These are phyloP conservation scores for Blastomyces percursus DNA, from an alignment of 2,329 filamentous ascomycete genomes.

Conservation along the genomic window DNA sequence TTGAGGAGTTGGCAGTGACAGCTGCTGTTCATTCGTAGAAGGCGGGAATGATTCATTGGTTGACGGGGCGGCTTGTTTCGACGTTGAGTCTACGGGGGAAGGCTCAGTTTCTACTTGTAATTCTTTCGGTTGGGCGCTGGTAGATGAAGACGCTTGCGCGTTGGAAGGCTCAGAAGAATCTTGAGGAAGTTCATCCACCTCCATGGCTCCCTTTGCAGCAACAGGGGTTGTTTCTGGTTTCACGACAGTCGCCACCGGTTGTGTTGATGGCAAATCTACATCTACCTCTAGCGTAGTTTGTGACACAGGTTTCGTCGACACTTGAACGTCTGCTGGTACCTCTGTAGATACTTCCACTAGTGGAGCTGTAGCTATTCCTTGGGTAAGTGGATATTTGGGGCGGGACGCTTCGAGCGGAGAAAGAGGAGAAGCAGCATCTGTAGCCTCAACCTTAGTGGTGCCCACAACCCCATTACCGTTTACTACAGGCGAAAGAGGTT, in stretches of 20 bases:
- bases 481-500: constrained; percentile 12
- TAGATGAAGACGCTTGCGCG: not conserved
- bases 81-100: not conserved
- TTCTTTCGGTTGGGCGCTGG: not conserved
- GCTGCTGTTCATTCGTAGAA: not conserved
- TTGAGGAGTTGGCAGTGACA: not conserved
- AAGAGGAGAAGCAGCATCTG: constrained; percentile 11
- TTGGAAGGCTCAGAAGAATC: not conserved
- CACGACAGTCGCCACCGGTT: not conserved
- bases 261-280: not conserved
- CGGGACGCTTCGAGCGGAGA: constrained; percentile 18
- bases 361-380: not conserved
- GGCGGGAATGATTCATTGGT: not conserved
- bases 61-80: not conserved
- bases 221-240: not conserved
- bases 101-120: not conserved
- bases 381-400: constrained; percentile 21
- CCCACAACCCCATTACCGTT: constrained; percentile 25
- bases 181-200: not conserved
- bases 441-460: not conserved
- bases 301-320: not conserved
- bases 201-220: not conserved
- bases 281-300: not conserved
- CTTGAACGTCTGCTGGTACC: not conserved
- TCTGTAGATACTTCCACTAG: not conserved